A percentile compares a stretch with the other conserved stretches of the same genome.
Evolutionary conservation across 169 alveolate species (phyloP).

Genomic region (Plasmodium relictum): DNA sequence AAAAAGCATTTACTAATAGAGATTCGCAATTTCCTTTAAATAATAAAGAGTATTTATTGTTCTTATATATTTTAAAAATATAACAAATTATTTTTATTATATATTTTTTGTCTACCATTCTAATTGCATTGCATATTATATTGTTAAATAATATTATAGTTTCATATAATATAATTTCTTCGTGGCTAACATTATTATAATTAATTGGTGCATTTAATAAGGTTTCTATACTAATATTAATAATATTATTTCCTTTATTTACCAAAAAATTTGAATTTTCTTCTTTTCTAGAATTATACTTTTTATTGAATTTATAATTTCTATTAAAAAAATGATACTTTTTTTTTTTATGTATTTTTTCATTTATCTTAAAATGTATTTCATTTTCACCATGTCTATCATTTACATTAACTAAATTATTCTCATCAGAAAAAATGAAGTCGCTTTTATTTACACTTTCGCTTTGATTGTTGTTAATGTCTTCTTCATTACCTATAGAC

Average conservation of each 20-base stretch:
- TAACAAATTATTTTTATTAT: constrained; percentile 73
- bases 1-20: constrained; percentile 30
- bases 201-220: constrained; percentile 69
- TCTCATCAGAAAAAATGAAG: not conserved
- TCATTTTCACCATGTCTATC: constrained; percentile 26
- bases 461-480: not conserved
- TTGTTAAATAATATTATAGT: constrained; percentile 62
- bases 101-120: constrained; percentile 62
- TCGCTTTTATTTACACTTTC: constrained; percentile 6
- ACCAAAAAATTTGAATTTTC: constrained; percentile 31
- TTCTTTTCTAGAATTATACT: constrained; percentile 25
- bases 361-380: constrained; percentile 31
- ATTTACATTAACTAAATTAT: constrained; percentile 4
- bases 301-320: constrained; percentile 41
- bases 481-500: constrained; percentile 18
- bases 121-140: constrained; percentile 45
- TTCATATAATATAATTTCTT: constrained; percentile 69
- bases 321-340: constrained; percentile 56
- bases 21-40: constrained; percentile 73
- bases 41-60: constrained; percentile 59
- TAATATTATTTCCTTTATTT: constrained; percentile 74
- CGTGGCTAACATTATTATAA: constrained; percentile 53
- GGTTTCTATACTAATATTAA: constrained; percentile 75
- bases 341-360: constrained; percentile 61
- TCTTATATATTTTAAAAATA: constrained; percentile 72